phyloP scores from a whole-genome alignment of 768 basidiomycete species.

The Leccinum aurantiacum region DNA sequence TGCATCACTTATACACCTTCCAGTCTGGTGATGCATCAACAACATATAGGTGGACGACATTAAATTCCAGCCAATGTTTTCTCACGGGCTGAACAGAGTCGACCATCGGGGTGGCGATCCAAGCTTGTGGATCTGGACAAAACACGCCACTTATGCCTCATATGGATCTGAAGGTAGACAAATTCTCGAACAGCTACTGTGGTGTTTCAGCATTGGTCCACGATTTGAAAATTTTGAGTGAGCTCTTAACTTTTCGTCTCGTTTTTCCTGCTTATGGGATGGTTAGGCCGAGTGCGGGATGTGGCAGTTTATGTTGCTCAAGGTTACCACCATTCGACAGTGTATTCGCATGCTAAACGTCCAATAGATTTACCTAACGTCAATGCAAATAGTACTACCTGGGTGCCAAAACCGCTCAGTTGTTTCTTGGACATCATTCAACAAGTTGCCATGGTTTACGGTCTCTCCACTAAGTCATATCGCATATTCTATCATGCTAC shows the following conservation, averaged over 20 bases:
- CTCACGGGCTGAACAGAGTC: background rate
- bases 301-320: slow-evolving; percentile 59
- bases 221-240: slow-evolving; percentile 57
- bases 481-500: slow-evolving; percentile 81
- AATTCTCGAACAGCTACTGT: slow-evolving; percentile 69
- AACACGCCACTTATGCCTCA: slow-evolving; percentile 40
- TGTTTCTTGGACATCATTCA: slow-evolving; percentile 69
- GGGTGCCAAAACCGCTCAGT: slow-evolving; percentile 52
- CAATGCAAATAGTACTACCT: slow-evolving; percentile 41
- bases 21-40: slow-evolving; percentile 34
- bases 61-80: background rate
- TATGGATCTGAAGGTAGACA: slow-evolving; percentile 61
- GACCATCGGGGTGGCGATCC: background rate
- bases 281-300: slow-evolving; percentile 50
- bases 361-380: slow-evolving; percentile 52
- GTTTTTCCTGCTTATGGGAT: background rate
- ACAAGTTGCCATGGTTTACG: slow-evolving; percentile 66
- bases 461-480: slow-evolving; percentile 63
- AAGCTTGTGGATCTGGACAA: background rate
- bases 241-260: slow-evolving; percentile 13
- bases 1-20: background rate
- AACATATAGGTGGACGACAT: slow-evolving; percentile 36
- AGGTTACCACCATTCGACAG: slow-evolving; percentile 38
- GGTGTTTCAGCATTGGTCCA: slow-evolving; percentile 61
- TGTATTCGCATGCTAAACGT: background rate